Base-by-base conservation (phyloP, 306 rosid species). In the Fragaria ananassa region DNA sequence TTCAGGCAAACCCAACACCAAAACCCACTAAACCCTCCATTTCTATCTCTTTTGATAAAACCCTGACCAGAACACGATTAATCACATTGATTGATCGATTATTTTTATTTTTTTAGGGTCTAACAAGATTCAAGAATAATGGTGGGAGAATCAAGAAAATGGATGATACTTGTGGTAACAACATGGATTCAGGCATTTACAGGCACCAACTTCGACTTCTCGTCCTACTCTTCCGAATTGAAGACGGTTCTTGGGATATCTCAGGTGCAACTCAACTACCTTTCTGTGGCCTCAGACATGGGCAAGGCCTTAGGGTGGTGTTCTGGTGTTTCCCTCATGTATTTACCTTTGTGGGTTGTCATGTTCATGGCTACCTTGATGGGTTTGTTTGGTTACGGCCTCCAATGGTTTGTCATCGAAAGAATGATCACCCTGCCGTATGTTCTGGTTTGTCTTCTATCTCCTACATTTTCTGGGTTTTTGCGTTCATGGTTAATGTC, bases 281-380 rank as follows among this genome's bases (percentile, higher is more conserved):
- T 91, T 0, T 84, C 97, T 4, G 89, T 91, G 15, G 93, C 97
- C 1, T 91, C 97, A 0, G 93, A 91, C 54, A 72, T 91, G 88
- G 97, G 93, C 5, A 91, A 87, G 49, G 92, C 83, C 2, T 81
- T 91, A 62, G 97, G 97, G 0, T 91, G 97, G 97, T 89, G 90
- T 47, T 89, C 87, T n/a, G 93, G 97, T 11, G 27, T 89, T 2
- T 83, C 77, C 0, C 87, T 89, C 27, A 41, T 83, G 74, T 83
- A 83, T 70, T 72, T 89, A 10, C 97, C 97, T 0, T 60, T 89
- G 57, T 86, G 90, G 91, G 66, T 76, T 1, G 92, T 91, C 35
- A 42, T 89, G 78, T 76, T 89, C 76, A 66, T 82, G 31, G 80
- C 97, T 80, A 83, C 87, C 31, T 71, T 80, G 41, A 23, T 88